These are phyloP conservation scores for Rhizopogon hawkerae DNA, from an alignment of 1,284 basidiomycete species.

Conservation along the genomic window DNA sequence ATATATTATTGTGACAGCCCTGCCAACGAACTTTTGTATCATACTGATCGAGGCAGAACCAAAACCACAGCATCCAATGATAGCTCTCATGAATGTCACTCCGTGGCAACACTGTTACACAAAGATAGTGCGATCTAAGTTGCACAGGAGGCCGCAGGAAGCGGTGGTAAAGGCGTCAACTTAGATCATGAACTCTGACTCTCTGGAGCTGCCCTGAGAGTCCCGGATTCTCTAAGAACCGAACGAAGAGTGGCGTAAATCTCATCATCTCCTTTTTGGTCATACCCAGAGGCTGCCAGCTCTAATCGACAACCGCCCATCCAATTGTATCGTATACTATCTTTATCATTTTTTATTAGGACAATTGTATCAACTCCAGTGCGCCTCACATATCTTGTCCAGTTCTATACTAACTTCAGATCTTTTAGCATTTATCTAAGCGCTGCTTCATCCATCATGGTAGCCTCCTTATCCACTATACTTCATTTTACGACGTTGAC, in stretches of 20 bases:
- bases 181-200: too few species aligned
- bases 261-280: too few species aligned
- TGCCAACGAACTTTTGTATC: too few species aligned
- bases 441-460: constrained; percentile 9
- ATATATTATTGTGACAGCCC: not conserved
- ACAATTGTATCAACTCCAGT: not conserved
- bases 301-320: not conserved
- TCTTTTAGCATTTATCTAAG: not conserved
- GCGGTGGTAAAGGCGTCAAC: too few species aligned
- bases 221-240: too few species aligned
- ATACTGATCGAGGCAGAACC: not conserved
- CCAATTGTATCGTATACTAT: not conserved
- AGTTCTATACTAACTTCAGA: not conserved
- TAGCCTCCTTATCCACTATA: constrained; percentile 4
- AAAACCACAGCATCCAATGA: constrained; percentile 1
- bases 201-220: too few species aligned
- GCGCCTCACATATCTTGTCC: too few species aligned
- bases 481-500: not conserved
- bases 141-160: too few species aligned
- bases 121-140: not conserved
- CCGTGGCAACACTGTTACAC: not conserved
- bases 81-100: not conserved
- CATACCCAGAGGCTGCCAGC: too few species aligned
- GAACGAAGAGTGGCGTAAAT: too few species aligned
- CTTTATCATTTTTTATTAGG: not conserved